Conservation (phyloP, 2,329 filamentous ascomycete species). For the Daldinia eschscholtzii region DNA sequence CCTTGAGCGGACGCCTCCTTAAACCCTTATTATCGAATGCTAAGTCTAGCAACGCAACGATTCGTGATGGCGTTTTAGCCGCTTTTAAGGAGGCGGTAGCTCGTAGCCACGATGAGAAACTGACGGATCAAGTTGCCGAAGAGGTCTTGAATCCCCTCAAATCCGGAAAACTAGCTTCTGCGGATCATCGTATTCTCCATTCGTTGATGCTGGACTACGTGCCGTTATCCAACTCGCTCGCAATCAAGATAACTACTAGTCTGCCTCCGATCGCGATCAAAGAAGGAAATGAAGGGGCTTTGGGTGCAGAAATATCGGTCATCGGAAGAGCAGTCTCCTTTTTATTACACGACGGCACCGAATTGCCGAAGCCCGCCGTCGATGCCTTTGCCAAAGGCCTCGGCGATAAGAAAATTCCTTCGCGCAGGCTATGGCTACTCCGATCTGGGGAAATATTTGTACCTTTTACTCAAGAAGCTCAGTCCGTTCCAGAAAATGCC, state of each 20-base stretch:
- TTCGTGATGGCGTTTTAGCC: conserved; percentile 80
- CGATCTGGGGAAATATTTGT: conserved; percentile 79
- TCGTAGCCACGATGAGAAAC: conserved; percentile 62
- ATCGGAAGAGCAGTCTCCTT: conserved; percentile 75
- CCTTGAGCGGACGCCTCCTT: conserved; percentile 78
- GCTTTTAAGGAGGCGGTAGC: conserved; percentile 77
- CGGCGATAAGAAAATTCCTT: conserved; percentile 83
- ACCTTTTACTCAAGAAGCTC: conserved; percentile 60
- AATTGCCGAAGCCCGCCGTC: conserved; percentile 74
- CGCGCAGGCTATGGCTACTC: conserved; percentile 84
- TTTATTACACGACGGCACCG: conserved; percentile 70
- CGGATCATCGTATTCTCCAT: conserved; percentile 86
- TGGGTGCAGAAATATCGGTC: conserved; percentile 79
- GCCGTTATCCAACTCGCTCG: conserved; percentile 70
- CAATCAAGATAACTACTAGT: conserved; percentile 74
- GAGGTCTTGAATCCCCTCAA: conserved; percentile 86
- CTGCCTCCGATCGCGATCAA: conserved; percentile 79
- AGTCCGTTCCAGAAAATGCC: conserved; percentile 62
- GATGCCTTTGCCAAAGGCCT: conserved; percentile 85
- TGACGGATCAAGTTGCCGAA: conserved; percentile 76
- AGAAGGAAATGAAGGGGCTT: conserved; percentile 88
- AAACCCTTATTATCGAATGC: conserved; percentile 91
- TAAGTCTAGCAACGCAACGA: conserved; percentile 86
- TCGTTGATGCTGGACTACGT: conserved; percentile 81
- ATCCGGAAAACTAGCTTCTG: conserved; percentile 82